Base-by-base conservation (phyloP, 225 moss, liverwort and hornwort genomes). In the Bryum argenteum region DNA sequence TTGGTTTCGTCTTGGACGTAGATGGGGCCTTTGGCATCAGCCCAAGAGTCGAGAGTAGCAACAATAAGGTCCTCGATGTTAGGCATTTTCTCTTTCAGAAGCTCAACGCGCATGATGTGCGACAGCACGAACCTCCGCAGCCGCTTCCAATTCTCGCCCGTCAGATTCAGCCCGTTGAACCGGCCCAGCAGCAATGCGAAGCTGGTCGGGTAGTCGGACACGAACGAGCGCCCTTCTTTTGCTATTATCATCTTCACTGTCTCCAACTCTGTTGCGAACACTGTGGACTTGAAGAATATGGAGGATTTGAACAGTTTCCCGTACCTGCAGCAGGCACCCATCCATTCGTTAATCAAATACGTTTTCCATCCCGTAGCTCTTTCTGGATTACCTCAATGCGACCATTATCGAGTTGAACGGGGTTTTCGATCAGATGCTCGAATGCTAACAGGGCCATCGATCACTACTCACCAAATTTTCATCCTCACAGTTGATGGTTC, bases 161-260 rank as follows among this genome's bases (percentile, higher is more conserved):
- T n/a, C 55, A 87, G 24, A 54, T 87, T 87, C 17, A 87, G 61
- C 1, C 84, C 84, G 26, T 87, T 87, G 69, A 74, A 87, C 28
- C 79, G 81, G 11, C 87, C 84, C 40, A 84, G 77, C 59, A 87
- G 66, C 66, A 79, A 6, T 0, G 81, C 78, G 74, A 87, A 84
- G 72, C 87, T 87, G 44, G 76, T 71, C 3, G 87, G 87, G 54
- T 87, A 87, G 62, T 82, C 66, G 15, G 81, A 65, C 45, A 81
- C 81, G 54, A 87, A 84, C 45, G 74, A 79, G 40, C 82, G 75
- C 10, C 84, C 87, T 33, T 87, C 87, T 56, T 77, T 84, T 23
- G 81, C 71, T 54, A 87, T 72, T 26, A 84, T 82, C 87, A 87
- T 84, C 79, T 79, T 79, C 75, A 87, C 87, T 8, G 81, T 84